These are phyloP conservation scores for Phanerochaete sordida DNA, from an alignment of 768 basidiomycete species.

Conservation along the genomic window DNA sequence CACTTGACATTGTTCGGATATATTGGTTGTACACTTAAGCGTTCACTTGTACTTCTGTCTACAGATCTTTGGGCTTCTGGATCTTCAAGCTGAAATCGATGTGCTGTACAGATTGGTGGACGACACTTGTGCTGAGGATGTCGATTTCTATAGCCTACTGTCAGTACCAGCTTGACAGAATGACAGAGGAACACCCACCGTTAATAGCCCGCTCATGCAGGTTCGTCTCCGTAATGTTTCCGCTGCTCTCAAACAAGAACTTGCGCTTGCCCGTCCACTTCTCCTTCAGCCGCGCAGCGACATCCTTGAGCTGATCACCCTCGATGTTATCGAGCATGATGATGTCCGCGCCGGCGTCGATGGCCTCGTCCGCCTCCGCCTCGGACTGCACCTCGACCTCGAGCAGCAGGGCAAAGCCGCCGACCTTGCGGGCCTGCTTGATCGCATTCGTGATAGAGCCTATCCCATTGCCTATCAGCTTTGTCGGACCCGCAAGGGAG, in stretches of 20 bases:
- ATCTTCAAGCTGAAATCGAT: constrained; percentile 98
- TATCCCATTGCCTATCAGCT: constrained; percentile 20
- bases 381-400: constrained; percentile 92
- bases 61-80: constrained; percentile 51
- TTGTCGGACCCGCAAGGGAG: neutral
- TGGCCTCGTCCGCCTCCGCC: constrained; percentile 94
- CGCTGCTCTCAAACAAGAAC: constrained; percentile 91
- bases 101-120: constrained; percentile 90
- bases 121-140: constrained; percentile 86
- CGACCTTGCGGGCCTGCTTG: constrained; percentile 78
- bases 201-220: constrained; percentile 76
- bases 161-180: neutral
- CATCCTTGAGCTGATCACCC: constrained; percentile 63
- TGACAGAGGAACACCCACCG: constrained; percentile 45
- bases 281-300: constrained; percentile 68
- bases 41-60: neutral
- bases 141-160: constrained; percentile 68
- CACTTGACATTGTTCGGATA: neutral
- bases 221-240: constrained; percentile 90
- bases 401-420: constrained; percentile 87
- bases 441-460: constrained; percentile 93
- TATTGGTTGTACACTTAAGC: neutral
- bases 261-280: constrained; percentile 79
- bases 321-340: constrained; percentile 96
- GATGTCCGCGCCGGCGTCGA: constrained; percentile 91